Percentiles rank a stretch among this genome's conserved stretches.
These are phyloP conservation scores for Carpinus viminea DNA, from an alignment of 306 rosid genomes.

Conservation along the genomic window DNA sequence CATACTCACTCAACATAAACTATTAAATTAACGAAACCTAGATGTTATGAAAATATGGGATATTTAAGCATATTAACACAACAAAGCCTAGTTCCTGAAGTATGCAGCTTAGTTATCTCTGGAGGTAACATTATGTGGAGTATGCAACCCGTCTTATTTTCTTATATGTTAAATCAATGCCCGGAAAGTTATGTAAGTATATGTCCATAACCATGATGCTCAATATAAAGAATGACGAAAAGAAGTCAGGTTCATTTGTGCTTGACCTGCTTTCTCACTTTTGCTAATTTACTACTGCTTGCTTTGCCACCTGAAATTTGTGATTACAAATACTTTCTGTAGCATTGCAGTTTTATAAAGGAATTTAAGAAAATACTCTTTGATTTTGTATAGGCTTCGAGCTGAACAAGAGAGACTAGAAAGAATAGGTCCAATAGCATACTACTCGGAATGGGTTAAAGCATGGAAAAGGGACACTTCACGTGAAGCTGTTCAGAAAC, in stretches of 20 bases:
- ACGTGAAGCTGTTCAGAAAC: slow-evolving; percentile 77
- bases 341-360: slow-evolving; percentile 13
- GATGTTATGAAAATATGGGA: background rate
- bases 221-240: background rate
- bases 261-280: slow-evolving; percentile 15
- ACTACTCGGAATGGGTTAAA: slow-evolving; percentile 95
- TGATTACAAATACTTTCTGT: slow-evolving; percentile 11
- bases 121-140: background rate
- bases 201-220: background rate
- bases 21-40: background rate
- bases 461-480: slow-evolving; percentile 90
- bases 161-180: background rate
- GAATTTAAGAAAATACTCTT: slow-evolving; percentile 13
- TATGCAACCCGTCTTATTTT: background rate
- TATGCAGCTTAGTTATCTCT: background rate
- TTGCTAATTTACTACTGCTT: slow-evolving; percentile 14
- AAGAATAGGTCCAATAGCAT: slow-evolving; percentile 66
- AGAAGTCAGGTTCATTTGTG: background rate
- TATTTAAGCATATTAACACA: background rate
- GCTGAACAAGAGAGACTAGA: slow-evolving; percentile 77
- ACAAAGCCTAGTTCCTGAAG: background rate
- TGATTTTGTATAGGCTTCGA: slow-evolving; percentile 62
- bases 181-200: background rate
- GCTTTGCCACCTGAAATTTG: slow-evolving; percentile 27
- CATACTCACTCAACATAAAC: background rate